Percentiles rank a stretch among this genome's conserved stretches.
phyloP scores from a whole-genome alignment of 1,284 basidiomycete species.

The Pseudozyma pruni region DNA sequence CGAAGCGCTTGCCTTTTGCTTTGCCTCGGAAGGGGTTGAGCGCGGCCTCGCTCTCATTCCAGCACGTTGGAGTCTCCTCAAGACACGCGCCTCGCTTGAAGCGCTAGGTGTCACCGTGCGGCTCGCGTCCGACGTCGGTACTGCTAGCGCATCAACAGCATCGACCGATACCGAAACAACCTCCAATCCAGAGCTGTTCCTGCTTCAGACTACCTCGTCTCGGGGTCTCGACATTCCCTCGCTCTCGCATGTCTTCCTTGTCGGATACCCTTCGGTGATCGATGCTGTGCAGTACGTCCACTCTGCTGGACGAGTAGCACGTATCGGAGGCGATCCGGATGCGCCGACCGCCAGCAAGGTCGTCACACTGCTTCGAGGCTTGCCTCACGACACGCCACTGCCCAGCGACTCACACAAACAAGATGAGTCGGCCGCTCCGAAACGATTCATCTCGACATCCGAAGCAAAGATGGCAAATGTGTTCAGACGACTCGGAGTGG shows the following conservation, averaged over 20 bases:
- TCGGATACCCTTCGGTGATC: constrained; percentile 57
- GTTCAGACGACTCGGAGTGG: constrained; percentile 51
- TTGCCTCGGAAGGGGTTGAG: constrained; percentile 52
- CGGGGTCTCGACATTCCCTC: constrained; percentile 63
- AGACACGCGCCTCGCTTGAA: constrained; percentile 45
- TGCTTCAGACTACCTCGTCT: constrained; percentile 57
- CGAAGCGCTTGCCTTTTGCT: constrained; percentile 58
- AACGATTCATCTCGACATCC: constrained; percentile 32
- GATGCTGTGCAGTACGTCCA: constrained; percentile 64
- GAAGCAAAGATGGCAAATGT: constrained; percentile 60
- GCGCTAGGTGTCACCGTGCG: constrained; percentile 59
- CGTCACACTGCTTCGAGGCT: constrained; percentile 57
- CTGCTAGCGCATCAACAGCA: neutral
- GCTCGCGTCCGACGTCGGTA: constrained; percentile 11
- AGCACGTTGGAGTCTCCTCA: constrained; percentile 56
- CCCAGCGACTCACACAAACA: constrained; percentile 12
- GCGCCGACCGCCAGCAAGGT: constrained; percentile 46
- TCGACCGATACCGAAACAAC: neutral
- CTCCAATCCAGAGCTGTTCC: constrained; percentile 37
- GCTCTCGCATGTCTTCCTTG: constrained; percentile 62
- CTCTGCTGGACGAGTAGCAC: constrained; percentile 61
- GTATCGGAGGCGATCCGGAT: constrained; percentile 42
- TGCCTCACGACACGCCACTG: constrained; percentile 31
- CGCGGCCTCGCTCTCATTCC: constrained; percentile 61
- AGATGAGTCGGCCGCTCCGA: neutral